phyloP scores from a whole-genome alignment of 2,329 filamentous ascomycete genomes.

The Sarocladium oryzae region DNA sequence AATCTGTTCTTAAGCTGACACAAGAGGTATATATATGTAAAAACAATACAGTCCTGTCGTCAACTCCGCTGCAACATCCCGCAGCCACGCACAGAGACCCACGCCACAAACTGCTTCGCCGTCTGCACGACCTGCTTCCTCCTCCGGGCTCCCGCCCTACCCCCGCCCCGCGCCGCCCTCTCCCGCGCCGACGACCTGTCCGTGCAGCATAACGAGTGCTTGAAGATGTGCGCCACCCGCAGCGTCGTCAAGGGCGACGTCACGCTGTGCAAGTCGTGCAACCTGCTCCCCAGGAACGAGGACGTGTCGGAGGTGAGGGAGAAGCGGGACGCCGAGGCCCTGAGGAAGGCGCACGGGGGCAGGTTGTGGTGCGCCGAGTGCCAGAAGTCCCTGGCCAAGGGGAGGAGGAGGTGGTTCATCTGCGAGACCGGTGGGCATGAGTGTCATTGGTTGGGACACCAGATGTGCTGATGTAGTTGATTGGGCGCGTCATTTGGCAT shows the following conservation, averaged over 20 bases:
- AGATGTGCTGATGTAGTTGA: slow-evolving; percentile 8
- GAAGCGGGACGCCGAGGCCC: slow-evolving; percentile 7
- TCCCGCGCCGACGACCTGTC: slow-evolving; percentile 11
- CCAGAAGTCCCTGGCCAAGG: slow-evolving; percentile 10
- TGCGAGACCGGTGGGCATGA: slow-evolving; percentile 12
- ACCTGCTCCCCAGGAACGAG: neutral
- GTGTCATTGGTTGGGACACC: slow-evolving; percentile 15
- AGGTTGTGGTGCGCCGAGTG: slow-evolving; percentile 13
- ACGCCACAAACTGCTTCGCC: slow-evolving; percentile 14
- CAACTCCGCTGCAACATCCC: neutral
- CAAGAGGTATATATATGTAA: no score
- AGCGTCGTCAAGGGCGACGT: neutral
- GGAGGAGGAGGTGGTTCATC: slow-evolving; percentile 14
- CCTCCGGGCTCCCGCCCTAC: neutral
- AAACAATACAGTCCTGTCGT: neutral
- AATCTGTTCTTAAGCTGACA: no score
- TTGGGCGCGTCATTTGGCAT: no score
- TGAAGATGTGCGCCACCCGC: neutral
- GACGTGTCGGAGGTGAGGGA: slow-evolving; percentile 9
- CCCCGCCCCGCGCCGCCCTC: slow-evolving; percentile 5
- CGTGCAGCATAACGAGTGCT: slow-evolving; percentile 11
- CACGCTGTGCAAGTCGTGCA: slow-evolving; percentile 11
- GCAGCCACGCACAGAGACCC: slow-evolving; percentile 11
- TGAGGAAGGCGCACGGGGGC: slow-evolving; percentile 6
- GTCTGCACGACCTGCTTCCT: slow-evolving; percentile 16